These are phyloP conservation scores for Ophiorrhiza pumila DNA, from an alignment of 257 asterid genomes.

Conservation along the genomic window DNA sequence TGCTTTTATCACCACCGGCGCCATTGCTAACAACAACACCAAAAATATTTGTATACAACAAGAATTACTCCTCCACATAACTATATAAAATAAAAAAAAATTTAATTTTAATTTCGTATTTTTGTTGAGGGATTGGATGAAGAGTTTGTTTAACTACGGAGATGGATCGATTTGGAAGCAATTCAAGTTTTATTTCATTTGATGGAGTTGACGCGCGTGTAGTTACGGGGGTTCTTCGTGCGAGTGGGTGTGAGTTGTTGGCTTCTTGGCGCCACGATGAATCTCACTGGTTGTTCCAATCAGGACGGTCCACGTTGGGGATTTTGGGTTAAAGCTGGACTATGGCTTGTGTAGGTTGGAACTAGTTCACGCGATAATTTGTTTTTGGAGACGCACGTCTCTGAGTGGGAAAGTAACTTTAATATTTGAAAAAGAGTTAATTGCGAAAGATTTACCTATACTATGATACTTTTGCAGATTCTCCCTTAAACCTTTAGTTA, in stretches of 20 bases:
- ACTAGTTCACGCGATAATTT: background rate
- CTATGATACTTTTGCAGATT: too few species aligned
- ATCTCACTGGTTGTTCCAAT: background rate
- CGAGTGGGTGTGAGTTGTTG: slow-evolving; percentile 21
- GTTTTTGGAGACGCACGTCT: too few species aligned
- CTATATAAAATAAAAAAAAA: background rate
- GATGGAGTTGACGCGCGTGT: slow-evolving; percentile 22
- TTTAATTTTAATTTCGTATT: too few species aligned
- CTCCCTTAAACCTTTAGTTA: too few species aligned
- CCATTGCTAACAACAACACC: slow-evolving; percentile 25
- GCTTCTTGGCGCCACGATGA: slow-evolving; percentile 39
- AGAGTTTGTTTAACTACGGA: background rate
- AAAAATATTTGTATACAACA: slow-evolving; percentile 28
- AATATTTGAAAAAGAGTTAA: too few species aligned
- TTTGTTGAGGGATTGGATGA: background rate
- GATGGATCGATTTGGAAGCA: background rate
- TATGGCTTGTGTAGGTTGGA: background rate
- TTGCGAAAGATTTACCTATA: too few species aligned
- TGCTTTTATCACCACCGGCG: slow-evolving; percentile 54
- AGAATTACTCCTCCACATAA: slow-evolving; percentile 16
- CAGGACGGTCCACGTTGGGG: background rate
- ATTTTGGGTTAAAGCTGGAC: background rate
- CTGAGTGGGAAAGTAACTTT: too few species aligned
- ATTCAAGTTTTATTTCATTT: background rate
- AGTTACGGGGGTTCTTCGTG: background rate